Evolutionary conservation across 306 rosid genomes (phyloP).

Genomic region (Leucaena leucocephala): DNA sequence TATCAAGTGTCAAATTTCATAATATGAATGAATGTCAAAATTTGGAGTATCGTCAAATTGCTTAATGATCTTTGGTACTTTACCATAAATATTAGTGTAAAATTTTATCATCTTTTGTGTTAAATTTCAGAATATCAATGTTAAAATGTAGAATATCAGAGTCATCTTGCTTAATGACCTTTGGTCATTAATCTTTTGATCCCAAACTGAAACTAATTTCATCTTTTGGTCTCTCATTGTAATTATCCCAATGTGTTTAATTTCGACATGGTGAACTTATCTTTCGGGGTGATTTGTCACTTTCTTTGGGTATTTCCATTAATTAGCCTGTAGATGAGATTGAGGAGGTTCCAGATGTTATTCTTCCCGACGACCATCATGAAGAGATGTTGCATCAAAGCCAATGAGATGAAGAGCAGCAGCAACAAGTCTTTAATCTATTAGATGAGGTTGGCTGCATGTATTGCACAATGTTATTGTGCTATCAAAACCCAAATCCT

Average conservation of each 20-base stretch:
- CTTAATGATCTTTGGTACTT: background rate
- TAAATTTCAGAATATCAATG: background rate
- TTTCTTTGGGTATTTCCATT: constrained; percentile 25
- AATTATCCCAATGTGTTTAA: background rate
- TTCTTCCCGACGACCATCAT: constrained; percentile 43
- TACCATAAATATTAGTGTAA: background rate
- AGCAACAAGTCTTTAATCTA: no score
- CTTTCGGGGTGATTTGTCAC: constrained; percentile 3
- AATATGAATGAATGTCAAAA: background rate
- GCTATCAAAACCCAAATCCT: no score
- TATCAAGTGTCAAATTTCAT: no score
- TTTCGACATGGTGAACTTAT: background rate
- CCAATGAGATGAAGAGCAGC: background rate
- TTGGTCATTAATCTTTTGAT: background rate
- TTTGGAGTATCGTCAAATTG: background rate
- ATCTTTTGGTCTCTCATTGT: background rate
- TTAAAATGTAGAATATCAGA: background rate
- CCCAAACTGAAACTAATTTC: background rate
- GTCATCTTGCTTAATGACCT: background rate
- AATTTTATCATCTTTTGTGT: background rate
- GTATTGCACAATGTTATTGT: no score
- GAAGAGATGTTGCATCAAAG: constrained; percentile 27
- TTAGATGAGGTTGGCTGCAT: no score
- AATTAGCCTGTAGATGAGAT: constrained; percentile 72
- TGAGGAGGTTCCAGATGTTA: constrained; percentile 63